Evolutionary conservation across 179 eudicot genomes (phyloP), one percentile per base, ranked within the genome.

Genomic region (Vitellaria paradoxa): DNA sequence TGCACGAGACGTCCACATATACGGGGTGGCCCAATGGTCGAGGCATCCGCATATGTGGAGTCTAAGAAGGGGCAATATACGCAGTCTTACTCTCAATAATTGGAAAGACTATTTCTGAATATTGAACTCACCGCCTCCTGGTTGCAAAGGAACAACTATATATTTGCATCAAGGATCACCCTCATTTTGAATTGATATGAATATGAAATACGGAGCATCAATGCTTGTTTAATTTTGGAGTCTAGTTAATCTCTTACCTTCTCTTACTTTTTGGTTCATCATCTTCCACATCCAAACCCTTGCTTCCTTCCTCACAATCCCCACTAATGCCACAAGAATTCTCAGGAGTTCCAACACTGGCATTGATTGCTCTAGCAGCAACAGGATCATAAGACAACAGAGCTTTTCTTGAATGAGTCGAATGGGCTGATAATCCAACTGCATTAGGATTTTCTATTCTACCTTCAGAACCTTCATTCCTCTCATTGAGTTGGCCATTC

Each of bases 211-310:
- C 21, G 13, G 61, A 14, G 47, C 47, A 45, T 24, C 69, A 46
- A 61, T 45, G 10, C 26, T 70, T 70, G 37, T 40, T 12, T 21
- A 18, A 73, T 12, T n/a, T 69, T 60, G n/a, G 30, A 74, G 24
- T 45, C 26, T 45, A 5, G 50, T 37, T 10, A 55, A 47, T 57
- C 7, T 50, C 82, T 80, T 78, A 90, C 99, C 91, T 93, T 90
- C 90, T 88, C 85, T 95, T 93, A 81, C 77, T 78, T 85, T 76
- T 87, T n/a, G 86, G 85, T 74, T 73, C 85, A 65, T 82, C 81
- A 67, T 85, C 77, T 56, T 82, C 89, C 24, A 55, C 85, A 67
- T 87, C 88, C 67, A 78, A 74, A 50, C 79, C 80, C 73, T 78
- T 81, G 68, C 65, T 78, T 17, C 72, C 77, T 52, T 80, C 92